These are phyloP conservation scores for Yamadazyma songkhlaensis DNA, from an alignment of 1,139 yeast species.

Conservation along the genomic window DNA sequence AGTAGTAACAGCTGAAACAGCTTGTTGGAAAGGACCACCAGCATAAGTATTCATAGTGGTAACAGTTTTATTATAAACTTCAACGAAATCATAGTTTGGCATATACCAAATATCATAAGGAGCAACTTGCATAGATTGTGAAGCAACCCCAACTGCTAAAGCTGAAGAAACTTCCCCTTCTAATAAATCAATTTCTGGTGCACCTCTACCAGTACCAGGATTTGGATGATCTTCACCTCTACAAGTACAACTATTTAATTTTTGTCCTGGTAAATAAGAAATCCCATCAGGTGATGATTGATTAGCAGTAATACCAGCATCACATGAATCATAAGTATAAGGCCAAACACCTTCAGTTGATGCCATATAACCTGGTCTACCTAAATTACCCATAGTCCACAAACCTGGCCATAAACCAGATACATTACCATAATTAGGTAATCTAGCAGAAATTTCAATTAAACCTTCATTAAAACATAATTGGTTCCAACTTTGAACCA, in stretches of 20 bases:
- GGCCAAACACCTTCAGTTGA: slow-evolving; percentile 90
- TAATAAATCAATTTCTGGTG: slow-evolving; percentile 83
- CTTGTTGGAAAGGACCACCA: slow-evolving; percentile 87
- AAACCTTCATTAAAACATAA: slow-evolving; percentile 77
- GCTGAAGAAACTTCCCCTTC: slow-evolving; percentile 67
- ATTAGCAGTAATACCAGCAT: slow-evolving; percentile 87
- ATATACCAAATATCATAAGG: slow-evolving; percentile 85
- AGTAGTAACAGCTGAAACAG: slow-evolving; percentile 70
- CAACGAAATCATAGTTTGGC: slow-evolving; percentile 74
- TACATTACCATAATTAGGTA: slow-evolving; percentile 69
- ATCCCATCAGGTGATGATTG: slow-evolving; percentile 82
- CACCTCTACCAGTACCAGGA: slow-evolving; percentile 78
- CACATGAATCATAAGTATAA: slow-evolving; percentile 76
- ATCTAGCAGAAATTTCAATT: slow-evolving; percentile 63
- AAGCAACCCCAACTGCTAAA: slow-evolving; percentile 58
- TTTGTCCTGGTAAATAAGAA: slow-evolving; percentile 76
- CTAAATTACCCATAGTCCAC: slow-evolving; percentile 86
- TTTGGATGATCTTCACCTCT: slow-evolving; percentile 77
- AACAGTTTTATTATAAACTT: slow-evolving; percentile 55
- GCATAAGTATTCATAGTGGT: slow-evolving; percentile 74
- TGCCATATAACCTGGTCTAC: slow-evolving; percentile 78
- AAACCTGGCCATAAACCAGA: slow-evolving; percentile 89
- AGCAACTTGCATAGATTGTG: slow-evolving; percentile 82
- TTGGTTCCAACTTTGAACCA: slow-evolving; percentile 85
- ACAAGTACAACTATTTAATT: slow-evolving; percentile 67